A percentile compares a stretch with the other conserved stretches of the same genome.
phyloP scores from a whole-genome alignment of 805 yeast genomes.

The Ogataea minuta region DNA sequence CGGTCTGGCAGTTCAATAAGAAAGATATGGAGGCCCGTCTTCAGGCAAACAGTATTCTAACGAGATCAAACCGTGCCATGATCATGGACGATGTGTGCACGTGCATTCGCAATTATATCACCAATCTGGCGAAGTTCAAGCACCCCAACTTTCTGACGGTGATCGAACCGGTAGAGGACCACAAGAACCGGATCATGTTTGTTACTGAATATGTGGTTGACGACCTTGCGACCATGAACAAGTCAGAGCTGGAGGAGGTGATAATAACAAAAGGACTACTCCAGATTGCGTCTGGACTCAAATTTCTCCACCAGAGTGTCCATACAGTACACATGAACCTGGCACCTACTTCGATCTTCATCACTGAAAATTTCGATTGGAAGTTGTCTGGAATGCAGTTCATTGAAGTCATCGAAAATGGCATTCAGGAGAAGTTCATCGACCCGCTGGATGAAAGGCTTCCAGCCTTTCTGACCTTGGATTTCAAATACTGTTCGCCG shows the following conservation, averaged over 20 bases:
- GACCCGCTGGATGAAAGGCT: constrained; percentile 74
- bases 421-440: constrained; percentile 55
- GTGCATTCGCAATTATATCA: constrained; percentile 63
- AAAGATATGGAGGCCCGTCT: constrained; percentile 62
- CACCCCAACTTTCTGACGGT: constrained; percentile 87
- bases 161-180: constrained; percentile 87
- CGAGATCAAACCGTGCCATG: constrained; percentile 46
- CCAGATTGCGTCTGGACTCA: constrained; percentile 73
- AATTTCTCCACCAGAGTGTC: constrained; percentile 78
- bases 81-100: constrained; percentile 62
- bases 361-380: constrained; percentile 91
- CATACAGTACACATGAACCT: constrained; percentile 73
- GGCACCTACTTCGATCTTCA: constrained; percentile 71
- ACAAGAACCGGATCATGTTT: constrained; percentile 71
- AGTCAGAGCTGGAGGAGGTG: constrained; percentile 61
- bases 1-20: constrained; percentile 87
- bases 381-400: constrained; percentile 75
- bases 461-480: constrained; percentile 68
- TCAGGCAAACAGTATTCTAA: constrained; percentile 46
- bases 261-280: constrained; percentile 75
- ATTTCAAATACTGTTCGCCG: constrained; percentile 79
- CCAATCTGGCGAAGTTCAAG: constrained; percentile 72
- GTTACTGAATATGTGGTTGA: constrained; percentile 74
- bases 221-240: constrained; percentile 33
- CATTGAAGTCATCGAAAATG: constrained; percentile 44